Evolutionary conservation across 208 protist genomes (phyloP), one percentile per base, ranked within the genome.

Genomic region (Wallacemonas sp.): DNA sequence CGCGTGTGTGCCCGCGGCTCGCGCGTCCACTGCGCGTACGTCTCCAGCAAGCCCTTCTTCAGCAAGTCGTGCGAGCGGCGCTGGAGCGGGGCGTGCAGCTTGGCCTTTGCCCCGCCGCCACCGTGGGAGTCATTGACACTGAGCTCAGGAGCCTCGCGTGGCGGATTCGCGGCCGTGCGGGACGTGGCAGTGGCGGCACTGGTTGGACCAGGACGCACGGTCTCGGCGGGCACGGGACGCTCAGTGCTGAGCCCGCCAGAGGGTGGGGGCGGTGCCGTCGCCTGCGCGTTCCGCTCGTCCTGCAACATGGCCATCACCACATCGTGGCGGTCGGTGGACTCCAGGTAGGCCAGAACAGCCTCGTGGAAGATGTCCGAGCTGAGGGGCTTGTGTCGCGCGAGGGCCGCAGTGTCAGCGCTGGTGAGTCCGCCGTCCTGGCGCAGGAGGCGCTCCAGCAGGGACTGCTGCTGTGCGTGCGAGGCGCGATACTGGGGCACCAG

Each of bases 301-400:
- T 67, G 46, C 23, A 81, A 39, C 79, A 88, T 84, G 1, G 76
- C 76, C 36, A 77, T 57, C 57, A 79, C 83, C 38, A 89, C 83
- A 33, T 89, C 83, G 44, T 76, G 76, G 25, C 72, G 45, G 36
- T 71, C 74, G n/a, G 72, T 75, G 25, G 69, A 63, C 33, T 79
- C 76, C 36, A 89, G 72, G 42, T 89, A 80, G 1, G 71, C 79
- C 52, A 72, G 67, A 0, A 89, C 73, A 1, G 72, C 72, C 22
- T 77, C 74, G 29, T 69, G 71, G 25, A 81, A 62, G 16, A 65
- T 63, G 49, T 84, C 72, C 4, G 48, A 29, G 33, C 8, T 29
- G 12, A 65, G 25, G 18, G 61, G 61, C 42, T 52, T 65, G 44
- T 65, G 38, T 16, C 61, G 61, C 2, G 32, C 29, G 61, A 45